A percentile compares a stretch with the other conserved stretches of the same genome.
Evolutionary conservation across 257 asterid species (phyloP).

Genomic region (Voacanga thouarsii): DNA sequence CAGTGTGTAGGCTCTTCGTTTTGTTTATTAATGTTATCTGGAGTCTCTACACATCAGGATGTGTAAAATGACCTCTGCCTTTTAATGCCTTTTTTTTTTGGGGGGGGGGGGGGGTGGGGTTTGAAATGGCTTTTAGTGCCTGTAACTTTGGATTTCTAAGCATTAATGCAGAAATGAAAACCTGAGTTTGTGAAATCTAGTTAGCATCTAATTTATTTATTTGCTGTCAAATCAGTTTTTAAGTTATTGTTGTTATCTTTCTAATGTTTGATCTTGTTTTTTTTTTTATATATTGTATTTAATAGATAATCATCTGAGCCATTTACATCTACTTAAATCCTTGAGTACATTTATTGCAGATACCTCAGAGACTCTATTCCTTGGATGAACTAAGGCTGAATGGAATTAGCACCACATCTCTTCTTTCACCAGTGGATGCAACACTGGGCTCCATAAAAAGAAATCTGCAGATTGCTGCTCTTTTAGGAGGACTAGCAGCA

Average conservation of each 20-base stretch:
- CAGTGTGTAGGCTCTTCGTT: no score
- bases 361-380: slow-evolving; percentile 93
- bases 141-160: not conserved
- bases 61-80: not conserved
- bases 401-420: slow-evolving; percentile 71
- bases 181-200: not conserved
- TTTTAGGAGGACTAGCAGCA: slow-evolving; percentile 66
- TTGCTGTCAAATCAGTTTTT: not conserved
- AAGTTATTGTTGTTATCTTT: not conserved
- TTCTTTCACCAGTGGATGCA: slow-evolving; percentile 76
- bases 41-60: not conserved
- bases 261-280: not conserved
- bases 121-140: not conserved
- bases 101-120: no score
- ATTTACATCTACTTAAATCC: slow-evolving; percentile 13
- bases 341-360: slow-evolving; percentile 51
- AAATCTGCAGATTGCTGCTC: slow-evolving; percentile 62
- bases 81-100: not conserved
- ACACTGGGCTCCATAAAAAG: slow-evolving; percentile 73
- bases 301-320: not conserved
- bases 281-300: not conserved
- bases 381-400: slow-evolving; percentile 84
- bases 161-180: not conserved
- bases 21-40: no score
- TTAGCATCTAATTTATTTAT: not conserved